Evolutionary conservation across 192 early-diverging fungal species (phyloP), one percentile per base, ranked within the genome.

Genomic region (Pilobolus umbonatus): DNA sequence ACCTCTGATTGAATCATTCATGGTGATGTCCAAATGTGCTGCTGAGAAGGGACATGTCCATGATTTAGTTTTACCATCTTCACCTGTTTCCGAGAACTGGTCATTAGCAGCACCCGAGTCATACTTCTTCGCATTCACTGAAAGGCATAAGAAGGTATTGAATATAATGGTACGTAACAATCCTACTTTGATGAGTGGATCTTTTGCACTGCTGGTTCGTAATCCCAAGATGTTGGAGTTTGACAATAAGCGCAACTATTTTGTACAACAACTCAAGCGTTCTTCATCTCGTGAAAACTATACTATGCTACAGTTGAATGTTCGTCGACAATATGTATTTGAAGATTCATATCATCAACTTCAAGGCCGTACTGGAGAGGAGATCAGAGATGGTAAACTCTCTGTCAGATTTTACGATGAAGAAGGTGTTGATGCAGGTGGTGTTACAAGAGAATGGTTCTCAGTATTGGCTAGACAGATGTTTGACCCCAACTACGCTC

Each of bases 231-330:
- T 97, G 60, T 77, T 99, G 39, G 95, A 99, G 61, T 99, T 99
- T 75, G 96, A 99, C 79, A 99, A 97, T 80, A 99, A 99, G 77
- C 83, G 95, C 21, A 94, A 94, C 61, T 99, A 95, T 79, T 98
- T 98, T 69, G 86, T 81, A 55, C 94, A 94, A 68, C 92, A 95
- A 55, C 77, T 98, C 47, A 94, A 96, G 70, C 85, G 90, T 42
- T 75, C 74, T 46, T 68, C 56, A 12, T 50, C 50, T 39, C 75
- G 86, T 15, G 77, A 85, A 21, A 77, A 84, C 63, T 88, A 85
- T 63, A 80, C 85, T 7, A 71, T 83, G 4, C 68, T 98, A 48
- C 86, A 89, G 50, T 80, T 98, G 62, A 93, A 92, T 67, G 93
- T 98, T 39, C 88, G 93, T 19, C 83, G 96, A 26, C 85, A 88